Evolutionary conservation across 441 rosid genomes (phyloP), one percentile per base, ranked within the genome.

Genomic region (Erodium chrysanthum): DNA sequence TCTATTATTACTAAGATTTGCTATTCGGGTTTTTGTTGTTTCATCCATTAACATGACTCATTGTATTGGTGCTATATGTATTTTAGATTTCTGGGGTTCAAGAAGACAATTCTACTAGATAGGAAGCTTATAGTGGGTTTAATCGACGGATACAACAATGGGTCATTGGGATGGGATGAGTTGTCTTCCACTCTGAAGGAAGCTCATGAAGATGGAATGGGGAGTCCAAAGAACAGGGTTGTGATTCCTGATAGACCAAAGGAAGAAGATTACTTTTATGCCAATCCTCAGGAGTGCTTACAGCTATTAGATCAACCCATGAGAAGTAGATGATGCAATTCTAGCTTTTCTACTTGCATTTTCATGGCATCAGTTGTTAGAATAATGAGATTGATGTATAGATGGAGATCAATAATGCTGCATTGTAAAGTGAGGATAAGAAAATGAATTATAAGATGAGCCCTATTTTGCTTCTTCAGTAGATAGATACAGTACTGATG

Each of bases 41-140:
- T n/a, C n/a, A n/a, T n/a, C n/a, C n/a, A n/a, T n/a, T n/a, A n/a
- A n/a, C n/a, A n/a, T n/a, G 3, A 25, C 29, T 25, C 29, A 25
- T 25, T 25, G 1, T 25, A 25, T 25, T 25, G 29, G 29, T 25
- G 29, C 3, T 25, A 25, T 25, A 25, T 25, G 3, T 3, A 25
- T 68, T 66, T 50, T 84, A 87, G 90, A 68, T 87, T 84, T 81
- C 77, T 85, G 72, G 92, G 92, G 46, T 87, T 85, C 78, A 87
- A 87, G 82, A 85, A 84, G 78, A 87, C 90, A 1, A 71, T 85
- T 21, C 75, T 78, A 68, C 71, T 85, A 62, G 83, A 87, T 22
- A 75, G 90, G 70, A 83, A 68, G 83, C 82, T 83, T 64, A 74
- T 87, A 50, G 88, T 87, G 0, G 63, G 62, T 63, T 76, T 87